A percentile compares a stretch with the other conserved stretches of the same genome.
phyloP scores from a whole-genome alignment of 179 eudicot genomes.

The Pouteria campechiana region DNA sequence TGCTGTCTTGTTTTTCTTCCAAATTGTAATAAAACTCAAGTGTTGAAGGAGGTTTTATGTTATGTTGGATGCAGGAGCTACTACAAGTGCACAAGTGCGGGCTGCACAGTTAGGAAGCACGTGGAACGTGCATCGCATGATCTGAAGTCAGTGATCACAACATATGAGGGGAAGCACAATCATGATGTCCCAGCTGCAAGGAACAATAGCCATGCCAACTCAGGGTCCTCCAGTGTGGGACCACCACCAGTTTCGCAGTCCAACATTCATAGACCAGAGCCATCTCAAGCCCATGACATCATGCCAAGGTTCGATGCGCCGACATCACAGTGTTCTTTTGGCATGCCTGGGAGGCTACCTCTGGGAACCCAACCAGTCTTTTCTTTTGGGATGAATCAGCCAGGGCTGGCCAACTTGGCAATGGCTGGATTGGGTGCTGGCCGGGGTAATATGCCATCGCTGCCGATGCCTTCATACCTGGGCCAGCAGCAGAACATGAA shows the following conservation, averaged over 20 bases:
- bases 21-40: too few relatives aligned
- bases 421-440: conserved; percentile 21
- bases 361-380: conserved; percentile 17
- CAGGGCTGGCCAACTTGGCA: conserved; percentile 21
- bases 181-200: conserved; percentile 59
- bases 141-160: conserved; percentile 50
- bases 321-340: conserved; percentile 15
- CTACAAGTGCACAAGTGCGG: conserved; percentile 52
- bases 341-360: conserved; percentile 17
- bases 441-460: conserved; percentile 16
- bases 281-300: conserved; percentile 18
- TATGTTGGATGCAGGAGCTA: conserved; percentile 37
- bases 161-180: conserved; percentile 63
- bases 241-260: conserved; percentile 8
- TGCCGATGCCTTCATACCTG: conserved; percentile 10
- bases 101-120: conserved; percentile 52
- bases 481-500: conserved; percentile 18
- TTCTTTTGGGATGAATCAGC: conserved; percentile 30
- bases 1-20: too few relatives aligned
- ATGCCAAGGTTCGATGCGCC: conserved; percentile 24
- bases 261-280: conserved; percentile 28
- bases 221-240: conserved; percentile 7
- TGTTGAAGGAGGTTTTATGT: too few relatives aligned
- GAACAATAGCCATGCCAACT: conserved; percentile 23
- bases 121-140: conserved; percentile 61